Base-by-base conservation (phyloP, 2,329 filamentous ascomycete species). In the Hymenoscyphus fraxineus region DNA sequence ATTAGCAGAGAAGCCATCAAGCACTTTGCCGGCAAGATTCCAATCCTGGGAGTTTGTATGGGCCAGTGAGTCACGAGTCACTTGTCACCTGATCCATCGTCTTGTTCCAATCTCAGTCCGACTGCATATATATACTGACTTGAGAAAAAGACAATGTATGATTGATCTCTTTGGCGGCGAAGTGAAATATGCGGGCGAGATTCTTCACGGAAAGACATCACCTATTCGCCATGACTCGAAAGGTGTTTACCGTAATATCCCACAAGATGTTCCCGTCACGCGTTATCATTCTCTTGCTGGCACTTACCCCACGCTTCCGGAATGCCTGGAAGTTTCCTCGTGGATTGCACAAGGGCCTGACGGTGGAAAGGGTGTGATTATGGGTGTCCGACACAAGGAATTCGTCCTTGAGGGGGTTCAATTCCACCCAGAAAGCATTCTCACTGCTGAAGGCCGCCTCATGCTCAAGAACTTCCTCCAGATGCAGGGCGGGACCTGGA, bases 31-130 rank as follows among this genome's bases (percentile, higher is more conserved):
- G 95, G 95, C 70, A 98, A 97, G 79, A 91, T 99, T 59, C 95
- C 95, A 12, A 87, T 99, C 15, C 86, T 99, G 61, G 95, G 95
- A n/a, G 95, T 99, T 38, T 99, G 95, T 76, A 98, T 99, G 94
- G 95, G 95, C 71, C 89, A 97, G 88, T 91, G 78, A 82, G 88
- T 84, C 59, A 66, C 51, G 2, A 3, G 27, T 27, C 27, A 27
- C 27, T 27, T 27, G 27, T 27, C 27, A 27, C 27, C 27, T 27
- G 27, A 27, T 27, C 27, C 27, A 27, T 27, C 27, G 2, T 27
- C 27, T 51, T 31, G 40, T 58, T 19, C 39, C 35, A 35, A 7
- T 19, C n/a, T n/a, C 56, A 60, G 5, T 51, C 40, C 12, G 6
- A 35, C 22, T 35, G 9, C 32, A 16, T 6, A 39, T 4, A 47